Conservation (phyloP, 495 filamentous ascomycete species). For the Lichenothelia convexa region DNA sequence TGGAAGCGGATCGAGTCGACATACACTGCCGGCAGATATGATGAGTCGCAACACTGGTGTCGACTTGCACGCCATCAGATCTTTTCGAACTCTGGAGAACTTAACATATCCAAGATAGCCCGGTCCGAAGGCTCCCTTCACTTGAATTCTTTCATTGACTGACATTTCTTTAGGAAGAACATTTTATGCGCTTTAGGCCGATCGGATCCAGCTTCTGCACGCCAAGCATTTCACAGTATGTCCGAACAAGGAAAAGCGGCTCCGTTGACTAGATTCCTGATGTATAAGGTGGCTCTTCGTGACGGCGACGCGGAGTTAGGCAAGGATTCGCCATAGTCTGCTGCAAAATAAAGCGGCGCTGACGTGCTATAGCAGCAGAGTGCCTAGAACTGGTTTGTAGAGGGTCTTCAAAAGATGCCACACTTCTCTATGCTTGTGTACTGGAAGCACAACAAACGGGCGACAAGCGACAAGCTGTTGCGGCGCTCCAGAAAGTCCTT, state of each 20-base stretch:
- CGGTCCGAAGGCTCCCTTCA: conserved; percentile 29
- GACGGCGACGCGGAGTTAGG: conserved; percentile 35
- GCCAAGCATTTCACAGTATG: conserved; percentile 40
- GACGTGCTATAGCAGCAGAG: conserved; percentile 24
- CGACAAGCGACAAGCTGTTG: conserved; percentile 36
- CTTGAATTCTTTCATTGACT: neutral
- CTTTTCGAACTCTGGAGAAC: conserved; percentile 42
- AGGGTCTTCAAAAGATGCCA: conserved; percentile 30
- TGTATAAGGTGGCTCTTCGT: conserved; percentile 55
- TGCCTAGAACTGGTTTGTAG: conserved; percentile 36
- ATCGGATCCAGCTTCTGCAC: conserved; percentile 33
- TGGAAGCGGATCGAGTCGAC: conserved; percentile 55
- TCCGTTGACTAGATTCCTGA: conserved; percentile 48
- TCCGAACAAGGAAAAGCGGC: conserved; percentile 35
- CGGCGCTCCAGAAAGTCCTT: conserved; percentile 38
- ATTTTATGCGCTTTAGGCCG: conserved; percentile 44
- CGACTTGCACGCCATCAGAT: conserved; percentile 42
- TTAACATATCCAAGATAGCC: conserved; percentile 48
- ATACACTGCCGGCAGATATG: conserved; percentile 32
- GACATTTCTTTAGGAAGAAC: conserved; percentile 35
- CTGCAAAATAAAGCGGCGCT: no score
- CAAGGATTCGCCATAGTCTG: no score
- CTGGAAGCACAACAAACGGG: conserved; percentile 52
- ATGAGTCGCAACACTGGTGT: conserved; percentile 52
- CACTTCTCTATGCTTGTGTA: conserved; percentile 56